Conservation (phyloP, 345 rosid species). For the Bruguiera parviflora region DNA sequence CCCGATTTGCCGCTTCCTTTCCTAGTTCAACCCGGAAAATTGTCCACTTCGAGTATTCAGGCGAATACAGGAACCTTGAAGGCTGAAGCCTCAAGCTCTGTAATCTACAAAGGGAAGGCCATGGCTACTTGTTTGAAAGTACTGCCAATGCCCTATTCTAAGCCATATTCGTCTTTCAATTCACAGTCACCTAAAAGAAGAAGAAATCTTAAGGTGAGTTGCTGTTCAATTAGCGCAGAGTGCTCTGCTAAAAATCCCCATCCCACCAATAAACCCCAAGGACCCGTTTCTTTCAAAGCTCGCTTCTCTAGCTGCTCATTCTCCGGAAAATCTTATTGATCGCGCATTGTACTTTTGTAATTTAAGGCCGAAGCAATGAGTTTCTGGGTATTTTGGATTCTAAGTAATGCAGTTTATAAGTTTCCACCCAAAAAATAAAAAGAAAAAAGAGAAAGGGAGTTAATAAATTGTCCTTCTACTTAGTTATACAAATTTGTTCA, state of each 20-base stretch:
- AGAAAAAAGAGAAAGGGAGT: too few relatives aligned
- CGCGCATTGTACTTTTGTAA: not conserved
- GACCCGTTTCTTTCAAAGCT: conserved; percentile 69
- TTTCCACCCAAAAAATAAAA: not conserved
- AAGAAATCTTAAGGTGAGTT: conserved; percentile 27
- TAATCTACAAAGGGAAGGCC: not conserved
- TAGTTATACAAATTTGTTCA: too few relatives aligned
- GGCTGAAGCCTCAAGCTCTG: too few relatives aligned
- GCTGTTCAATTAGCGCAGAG: conserved; percentile 37
- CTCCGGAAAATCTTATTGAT: conserved; percentile 44
- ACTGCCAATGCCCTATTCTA: conserved; percentile 20
- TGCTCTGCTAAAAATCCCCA: conserved; percentile 56
- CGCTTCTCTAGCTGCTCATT: conserved; percentile 53
- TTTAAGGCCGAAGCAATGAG: not conserved
- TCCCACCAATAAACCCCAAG: conserved; percentile 69
- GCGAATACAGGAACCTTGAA: too few relatives aligned
- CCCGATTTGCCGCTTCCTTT: too few relatives aligned
- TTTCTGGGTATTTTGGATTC: not conserved
- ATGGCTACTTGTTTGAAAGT: conserved; percentile 56
- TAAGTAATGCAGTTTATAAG: not conserved
- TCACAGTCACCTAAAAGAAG: conserved; percentile 24
- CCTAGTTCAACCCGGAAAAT: too few relatives aligned
- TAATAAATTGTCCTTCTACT: too few relatives aligned
- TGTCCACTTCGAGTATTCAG: too few relatives aligned
- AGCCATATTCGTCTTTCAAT: too few relatives aligned